A percentile compares a stretch with the other conserved stretches of the same genome.
These are phyloP conservation scores for Pseudohyphozyma bogoriensis DNA, from an alignment of 768 basidiomycete genomes.

Conservation along the genomic window DNA sequence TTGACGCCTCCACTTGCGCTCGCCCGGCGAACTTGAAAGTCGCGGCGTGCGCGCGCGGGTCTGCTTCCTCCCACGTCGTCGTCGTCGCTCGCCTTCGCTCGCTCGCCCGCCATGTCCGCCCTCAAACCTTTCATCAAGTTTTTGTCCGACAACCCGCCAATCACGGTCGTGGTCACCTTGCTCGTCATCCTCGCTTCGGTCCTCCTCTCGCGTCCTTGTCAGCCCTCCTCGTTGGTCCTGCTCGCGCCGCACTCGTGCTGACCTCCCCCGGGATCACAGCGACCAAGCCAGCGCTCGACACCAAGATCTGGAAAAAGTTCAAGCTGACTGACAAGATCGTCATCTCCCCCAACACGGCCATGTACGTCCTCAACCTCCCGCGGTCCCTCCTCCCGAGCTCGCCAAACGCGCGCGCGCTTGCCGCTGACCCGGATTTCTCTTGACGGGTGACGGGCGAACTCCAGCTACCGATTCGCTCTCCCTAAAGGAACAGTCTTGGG, in stretches of 20 bases:
- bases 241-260: neutral
- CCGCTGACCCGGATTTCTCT: neutral
- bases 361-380: constrained; percentile 48
- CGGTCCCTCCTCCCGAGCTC: neutral
- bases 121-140: too few relatives aligned
- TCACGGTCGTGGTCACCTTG: too few relatives aligned
- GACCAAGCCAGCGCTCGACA: constrained; percentile 60
- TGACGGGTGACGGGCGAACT: neutral
- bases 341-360: constrained; percentile 90
- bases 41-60: too few relatives aligned
- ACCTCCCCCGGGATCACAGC: constrained; percentile 45
- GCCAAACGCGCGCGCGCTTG: neutral
- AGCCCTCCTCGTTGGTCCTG: neutral
- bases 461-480: constrained; percentile 83
- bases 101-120: too few relatives aligned
- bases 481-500: constrained; percentile 71
- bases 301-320: constrained; percentile 70
- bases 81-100: too few relatives aligned
- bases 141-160: too few relatives aligned
- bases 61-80: too few relatives aligned
- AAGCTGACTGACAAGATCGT: constrained; percentile 66
- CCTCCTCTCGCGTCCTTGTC: neutral
- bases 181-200: neutral
- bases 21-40: too few relatives aligned
- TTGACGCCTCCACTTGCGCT: too few relatives aligned